phyloP scores from a whole-genome alignment of 805 yeast species.

The Candida taoyuanica region DNA sequence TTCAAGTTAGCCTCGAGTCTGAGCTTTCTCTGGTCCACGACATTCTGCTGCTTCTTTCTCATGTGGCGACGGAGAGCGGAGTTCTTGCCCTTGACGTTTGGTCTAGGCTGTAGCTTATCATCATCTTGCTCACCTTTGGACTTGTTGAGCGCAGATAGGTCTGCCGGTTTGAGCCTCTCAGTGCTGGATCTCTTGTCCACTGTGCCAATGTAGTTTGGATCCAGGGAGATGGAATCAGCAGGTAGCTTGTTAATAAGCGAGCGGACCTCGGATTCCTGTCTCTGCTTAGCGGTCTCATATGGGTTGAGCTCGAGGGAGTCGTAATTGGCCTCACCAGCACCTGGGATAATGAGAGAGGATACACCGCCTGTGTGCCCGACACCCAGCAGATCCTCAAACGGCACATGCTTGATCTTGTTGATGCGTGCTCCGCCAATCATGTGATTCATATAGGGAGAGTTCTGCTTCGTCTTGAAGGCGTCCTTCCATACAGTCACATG shows the following conservation, averaged over 20 bases:
- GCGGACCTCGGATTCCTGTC: slow-evolving; percentile 91
- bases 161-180: slow-evolving; percentile 60
- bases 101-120: slow-evolving; percentile 41
- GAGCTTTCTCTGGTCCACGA: slow-evolving; percentile 77
- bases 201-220: slow-evolving; percentile 82
- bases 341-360: slow-evolving; percentile 87
- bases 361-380: slow-evolving; percentile 78
- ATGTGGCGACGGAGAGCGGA: slow-evolving; percentile 76
- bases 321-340: slow-evolving; percentile 96
- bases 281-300: slow-evolving; percentile 83
- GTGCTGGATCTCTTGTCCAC: slow-evolving; percentile 67
- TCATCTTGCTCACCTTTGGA: slow-evolving; percentile 36
- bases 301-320: slow-evolving; percentile 94
- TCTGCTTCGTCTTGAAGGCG: slow-evolving; percentile 61
- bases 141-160: slow-evolving; percentile 40
- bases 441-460: slow-evolving; percentile 90
- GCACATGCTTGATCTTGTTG: slow-evolving; percentile 69
- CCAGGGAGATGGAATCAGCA: slow-evolving; percentile 89
- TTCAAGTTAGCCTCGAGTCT: slow-evolving; percentile 71
- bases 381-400: slow-evolving; percentile 95
- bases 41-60: slow-evolving; percentile 80
- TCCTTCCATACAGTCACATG: slow-evolving; percentile 95
- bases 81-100: slow-evolving; percentile 73
- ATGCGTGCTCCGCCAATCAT: slow-evolving; percentile 73
- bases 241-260: slow-evolving; percentile 78